Evolutionary conservation across 768 basidiomycete species (phyloP).

Genomic region (Macrolepiota fuliginosa): DNA sequence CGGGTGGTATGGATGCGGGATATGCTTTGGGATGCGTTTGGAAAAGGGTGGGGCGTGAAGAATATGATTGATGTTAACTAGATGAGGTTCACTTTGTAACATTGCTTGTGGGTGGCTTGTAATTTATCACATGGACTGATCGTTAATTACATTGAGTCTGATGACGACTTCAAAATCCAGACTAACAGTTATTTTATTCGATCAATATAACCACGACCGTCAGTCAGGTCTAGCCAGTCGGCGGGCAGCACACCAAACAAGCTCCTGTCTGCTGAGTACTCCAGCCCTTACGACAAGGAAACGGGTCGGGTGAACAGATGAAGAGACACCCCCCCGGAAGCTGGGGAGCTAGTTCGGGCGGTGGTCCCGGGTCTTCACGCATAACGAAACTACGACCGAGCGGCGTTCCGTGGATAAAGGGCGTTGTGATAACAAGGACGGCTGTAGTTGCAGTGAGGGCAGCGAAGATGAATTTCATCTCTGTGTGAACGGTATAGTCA

Average conservation of each 20-base stretch:
- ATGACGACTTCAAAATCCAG: too few species aligned
- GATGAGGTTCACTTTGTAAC: not conserved
- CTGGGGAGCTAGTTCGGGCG: not conserved
- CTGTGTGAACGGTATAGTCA: too few species aligned
- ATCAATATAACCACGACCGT: too few species aligned
- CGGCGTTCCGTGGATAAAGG: not conserved
- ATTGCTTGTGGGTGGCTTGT: not conserved
- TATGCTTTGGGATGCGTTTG: conserved; percentile 15
- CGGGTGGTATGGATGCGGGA: conserved; percentile 21
- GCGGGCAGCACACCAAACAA: too few species aligned
- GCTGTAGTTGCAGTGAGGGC: not conserved
- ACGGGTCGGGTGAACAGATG: too few species aligned
- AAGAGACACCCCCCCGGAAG: not conserved
- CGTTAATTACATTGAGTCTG: too few species aligned
- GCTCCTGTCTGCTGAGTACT: too few species aligned
- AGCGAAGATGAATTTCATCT: not conserved
- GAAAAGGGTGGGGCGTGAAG: not conserved
- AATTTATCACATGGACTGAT: not conserved
- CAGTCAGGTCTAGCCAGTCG: too few species aligned
- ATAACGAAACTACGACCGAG: not conserved
- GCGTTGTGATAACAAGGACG: not conserved
- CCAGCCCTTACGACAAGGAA: too few species aligned
- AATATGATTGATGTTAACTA: not conserved
- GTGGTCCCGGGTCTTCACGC: too few species aligned
- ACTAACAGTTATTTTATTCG: too few species aligned